Conservation (phyloP, 2,329 filamentous ascomycete genomes). For the Fusarium sp. region DNA sequence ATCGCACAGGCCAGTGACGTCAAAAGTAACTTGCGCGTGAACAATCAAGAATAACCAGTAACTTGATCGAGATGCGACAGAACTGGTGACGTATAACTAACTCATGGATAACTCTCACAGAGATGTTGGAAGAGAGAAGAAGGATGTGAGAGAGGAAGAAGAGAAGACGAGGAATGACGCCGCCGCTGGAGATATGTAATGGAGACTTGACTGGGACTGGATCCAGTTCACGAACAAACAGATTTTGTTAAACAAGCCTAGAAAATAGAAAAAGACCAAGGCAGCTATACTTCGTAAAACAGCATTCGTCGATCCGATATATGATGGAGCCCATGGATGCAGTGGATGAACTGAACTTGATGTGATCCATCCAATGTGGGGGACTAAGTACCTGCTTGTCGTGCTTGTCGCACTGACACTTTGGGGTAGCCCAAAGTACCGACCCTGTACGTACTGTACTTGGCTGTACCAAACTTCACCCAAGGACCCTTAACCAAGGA, state of each 20-base stretch:
- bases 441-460: conserved; percentile 10
- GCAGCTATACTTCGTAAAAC: conserved; percentile 11
- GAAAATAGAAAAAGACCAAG: conserved; percentile 22
- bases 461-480: not conserved
- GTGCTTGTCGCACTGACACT: conserved; percentile 5
- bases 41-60: conserved; percentile 32
- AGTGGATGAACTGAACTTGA: conserved; percentile 17
- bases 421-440: conserved; percentile 18
- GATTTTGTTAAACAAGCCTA: conserved; percentile 20
- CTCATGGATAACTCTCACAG: conserved; percentile 13
- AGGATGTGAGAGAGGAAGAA: not conserved
- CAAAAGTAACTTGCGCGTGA: conserved; percentile 22
- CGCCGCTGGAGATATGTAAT: conserved; percentile 17
- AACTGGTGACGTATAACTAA: conserved; percentile 13
- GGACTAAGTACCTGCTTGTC: conserved; percentile 8
- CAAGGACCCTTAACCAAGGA: conserved; percentile 22
- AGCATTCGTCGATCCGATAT: conserved; percentile 30
- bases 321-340: conserved; percentile 26
- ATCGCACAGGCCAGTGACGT: conserved; percentile 19
- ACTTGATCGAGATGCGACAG: conserved; percentile 22
- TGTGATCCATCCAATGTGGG: conserved; percentile 20
- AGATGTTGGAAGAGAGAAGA: not conserved
- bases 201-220: conserved; percentile 12
- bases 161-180: conserved; percentile 1
- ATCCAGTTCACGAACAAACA: conserved; percentile 23